Evolutionary conservation across 2,329 filamentous ascomycete species (phyloP), one percentile per base, ranked within the genome.

Genomic region (Westerdykella sp.): DNA sequence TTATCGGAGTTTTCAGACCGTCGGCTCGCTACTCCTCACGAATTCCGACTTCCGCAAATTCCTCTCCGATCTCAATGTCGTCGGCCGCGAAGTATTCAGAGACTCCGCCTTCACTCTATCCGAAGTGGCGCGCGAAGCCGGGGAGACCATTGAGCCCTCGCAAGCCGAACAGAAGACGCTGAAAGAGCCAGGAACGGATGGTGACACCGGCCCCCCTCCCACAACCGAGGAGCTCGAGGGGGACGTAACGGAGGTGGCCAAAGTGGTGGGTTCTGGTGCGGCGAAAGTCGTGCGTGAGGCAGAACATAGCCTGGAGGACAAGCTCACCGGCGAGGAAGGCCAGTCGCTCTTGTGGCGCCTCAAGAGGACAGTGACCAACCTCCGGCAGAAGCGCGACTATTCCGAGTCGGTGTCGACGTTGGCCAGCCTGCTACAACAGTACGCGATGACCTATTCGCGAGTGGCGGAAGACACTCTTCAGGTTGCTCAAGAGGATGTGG

Each of bases 1-100:
- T 13, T 90, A 90, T 57, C 76, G 85, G 59, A 95, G 89, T 63
- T 69, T 95, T 38, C 84, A 82, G 45, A 95, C 89, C 0, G 80
- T 97, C 0, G 84, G 85, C 23, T 85, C 84, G 3, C 73, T 97
- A n/a, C 77, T 96, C 1, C 72, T 97, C 35, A 88, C 87, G 12
- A 97, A 97, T 62, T 82, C 85, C 0, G 89, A 96, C 57, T 96
- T 97, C 64, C 83, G 90, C 32, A 74, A 90, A 6, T 89, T 97
- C 56, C 72, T 96, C 36, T 80, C 83, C 10, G 91, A 97, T 57
- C 69, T 95, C 34, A 81, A 82, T 37, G 82, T 83, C 0, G 78
- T 96, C 37, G 85, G 84, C 11, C 81, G 85, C 34, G 85, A 95
- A 60, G 83, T 97, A 1, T 89, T 96, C 62, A 82, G 81, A 40